Conservation (phyloP, 306 rosid genomes). For the Bauhinia variegata region DNA sequence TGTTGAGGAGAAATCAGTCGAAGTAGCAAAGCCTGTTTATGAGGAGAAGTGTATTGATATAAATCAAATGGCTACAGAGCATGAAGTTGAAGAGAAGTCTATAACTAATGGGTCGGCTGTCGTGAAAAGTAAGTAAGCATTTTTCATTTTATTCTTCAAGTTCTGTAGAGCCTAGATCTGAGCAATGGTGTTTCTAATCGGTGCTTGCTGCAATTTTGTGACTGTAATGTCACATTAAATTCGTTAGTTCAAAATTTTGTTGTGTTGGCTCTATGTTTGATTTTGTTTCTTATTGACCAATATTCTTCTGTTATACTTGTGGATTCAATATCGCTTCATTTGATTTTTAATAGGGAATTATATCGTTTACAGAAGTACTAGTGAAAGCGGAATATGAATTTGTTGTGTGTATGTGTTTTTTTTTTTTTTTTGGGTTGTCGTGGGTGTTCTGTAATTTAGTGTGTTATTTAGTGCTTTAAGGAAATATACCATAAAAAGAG, state of each 20-base stretch:
- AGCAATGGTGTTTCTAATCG: constrained; percentile 8
- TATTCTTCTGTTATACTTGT: neutral
- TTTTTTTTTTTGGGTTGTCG: too few species aligned
- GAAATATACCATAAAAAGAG: neutral
- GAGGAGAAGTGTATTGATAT: constrained; percentile 43
- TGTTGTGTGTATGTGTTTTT: too few species aligned
- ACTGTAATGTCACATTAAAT: neutral
- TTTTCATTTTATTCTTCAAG: neutral
- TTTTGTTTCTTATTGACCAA: neutral
- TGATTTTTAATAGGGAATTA: neutral
- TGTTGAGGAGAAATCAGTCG: constrained; percentile 43
- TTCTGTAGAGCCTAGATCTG: neutral
- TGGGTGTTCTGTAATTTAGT: too few species aligned
- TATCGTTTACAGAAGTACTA: neutral
- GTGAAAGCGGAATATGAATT: too few species aligned
- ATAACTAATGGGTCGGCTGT: constrained; percentile 42
- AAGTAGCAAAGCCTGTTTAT: constrained; percentile 27
- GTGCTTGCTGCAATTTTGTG: neutral
- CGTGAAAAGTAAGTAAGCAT: constrained; percentile 66
- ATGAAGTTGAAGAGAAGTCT: constrained; percentile 29
- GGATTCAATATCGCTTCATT: neutral
- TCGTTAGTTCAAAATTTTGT: neutral
- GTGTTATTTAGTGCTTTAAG: neutral
- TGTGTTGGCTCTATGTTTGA: neutral
- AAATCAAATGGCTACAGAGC: constrained; percentile 27